Evolutionary conservation across 108 stramenopile genomes (phyloP).

Genomic region (Mediolabrus comicus): DNA sequence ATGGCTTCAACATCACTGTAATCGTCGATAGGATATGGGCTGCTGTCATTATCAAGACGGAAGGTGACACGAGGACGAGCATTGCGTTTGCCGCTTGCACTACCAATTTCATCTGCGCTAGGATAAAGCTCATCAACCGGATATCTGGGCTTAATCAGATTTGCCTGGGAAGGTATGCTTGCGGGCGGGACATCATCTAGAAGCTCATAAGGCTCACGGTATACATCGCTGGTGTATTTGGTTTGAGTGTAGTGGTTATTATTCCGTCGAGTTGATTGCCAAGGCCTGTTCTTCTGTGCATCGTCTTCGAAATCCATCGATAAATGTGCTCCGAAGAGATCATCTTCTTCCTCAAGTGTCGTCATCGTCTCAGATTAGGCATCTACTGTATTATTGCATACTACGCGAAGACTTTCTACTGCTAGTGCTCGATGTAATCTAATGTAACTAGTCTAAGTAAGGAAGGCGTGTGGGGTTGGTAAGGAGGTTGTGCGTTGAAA

Average conservation of each 20-base stretch:
- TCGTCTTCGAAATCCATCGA: slow-evolving; percentile 19
- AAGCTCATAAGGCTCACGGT: slow-evolving; percentile 11
- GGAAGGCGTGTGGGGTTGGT: too few species aligned
- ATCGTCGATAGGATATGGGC: neutral
- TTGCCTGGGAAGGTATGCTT: neutral
- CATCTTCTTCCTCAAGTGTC: slow-evolving; percentile 27
- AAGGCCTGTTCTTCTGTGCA: neutral
- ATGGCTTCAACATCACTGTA: neutral
- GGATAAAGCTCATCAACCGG: slow-evolving; percentile 43
- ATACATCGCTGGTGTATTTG: neutral
- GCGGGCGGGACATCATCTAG: slow-evolving; percentile 29
- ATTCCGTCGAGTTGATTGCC: neutral
- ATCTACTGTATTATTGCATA: neutral
- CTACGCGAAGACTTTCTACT: too few species aligned
- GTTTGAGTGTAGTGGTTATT: neutral
- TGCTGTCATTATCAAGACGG: neutral
- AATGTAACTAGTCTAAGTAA: too few species aligned
- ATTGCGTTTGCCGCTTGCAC: neutral
- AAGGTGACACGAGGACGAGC: neutral
- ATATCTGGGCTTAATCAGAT: slow-evolving; percentile 8
- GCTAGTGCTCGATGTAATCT: too few species aligned
- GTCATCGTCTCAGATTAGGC: slow-evolving; percentile 8
- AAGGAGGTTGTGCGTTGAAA: too few species aligned
- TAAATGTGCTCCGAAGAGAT: slow-evolving; percentile 21
- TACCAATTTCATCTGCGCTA: slow-evolving; percentile 5